Evolutionary conservation across 352 stramenopile genomes (phyloP).

Genomic region (Globisporangium recalcitrans): DNA sequence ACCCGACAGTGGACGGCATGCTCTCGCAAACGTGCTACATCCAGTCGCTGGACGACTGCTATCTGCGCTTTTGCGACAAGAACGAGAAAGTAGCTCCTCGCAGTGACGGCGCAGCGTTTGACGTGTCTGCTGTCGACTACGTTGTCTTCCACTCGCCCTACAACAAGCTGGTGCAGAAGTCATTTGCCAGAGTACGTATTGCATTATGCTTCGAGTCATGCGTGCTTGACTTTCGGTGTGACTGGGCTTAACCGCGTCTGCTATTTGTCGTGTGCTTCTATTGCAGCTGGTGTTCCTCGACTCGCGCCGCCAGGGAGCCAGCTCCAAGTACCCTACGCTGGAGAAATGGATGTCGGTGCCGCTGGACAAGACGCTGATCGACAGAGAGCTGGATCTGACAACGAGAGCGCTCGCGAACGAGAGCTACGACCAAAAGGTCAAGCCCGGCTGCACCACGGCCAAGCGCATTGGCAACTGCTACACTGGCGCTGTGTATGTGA

Average conservation of each 20-base stretch:
- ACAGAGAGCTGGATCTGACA: constrained; percentile 87
- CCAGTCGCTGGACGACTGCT: constrained; percentile 93
- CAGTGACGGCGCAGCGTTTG: constrained; percentile 27
- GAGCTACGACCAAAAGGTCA: constrained; percentile 76
- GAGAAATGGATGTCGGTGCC: constrained; percentile 70
- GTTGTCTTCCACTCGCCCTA: constrained; percentile 98
- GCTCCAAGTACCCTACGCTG: constrained; percentile 32
- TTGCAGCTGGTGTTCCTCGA: constrained; percentile 56
- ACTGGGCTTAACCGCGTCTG: neutral
- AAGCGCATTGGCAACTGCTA: constrained; percentile 96
- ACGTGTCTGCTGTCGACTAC: constrained; percentile 84
- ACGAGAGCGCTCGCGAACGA: constrained; percentile 75
- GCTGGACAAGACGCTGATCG: constrained; percentile 90
- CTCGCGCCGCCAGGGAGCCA: constrained; percentile 27
- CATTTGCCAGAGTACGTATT: constrained; percentile 81
- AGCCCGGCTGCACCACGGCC: constrained; percentile 81
- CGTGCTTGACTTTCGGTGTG: neutral
- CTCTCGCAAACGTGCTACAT: constrained; percentile 95
- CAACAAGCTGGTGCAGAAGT: constrained; percentile 98
- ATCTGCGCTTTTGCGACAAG: constrained; percentile 88
- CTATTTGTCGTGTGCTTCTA: neutral
- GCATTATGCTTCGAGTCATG: neutral
- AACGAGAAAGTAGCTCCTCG: constrained; percentile 25
- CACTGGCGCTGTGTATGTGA: constrained; percentile 95
- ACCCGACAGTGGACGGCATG: constrained; percentile 93